Evolutionary conservation across 768 basidiomycete species (phyloP), one percentile per base, ranked within the genome.

Genomic region (Lactifluus volemus): DNA sequence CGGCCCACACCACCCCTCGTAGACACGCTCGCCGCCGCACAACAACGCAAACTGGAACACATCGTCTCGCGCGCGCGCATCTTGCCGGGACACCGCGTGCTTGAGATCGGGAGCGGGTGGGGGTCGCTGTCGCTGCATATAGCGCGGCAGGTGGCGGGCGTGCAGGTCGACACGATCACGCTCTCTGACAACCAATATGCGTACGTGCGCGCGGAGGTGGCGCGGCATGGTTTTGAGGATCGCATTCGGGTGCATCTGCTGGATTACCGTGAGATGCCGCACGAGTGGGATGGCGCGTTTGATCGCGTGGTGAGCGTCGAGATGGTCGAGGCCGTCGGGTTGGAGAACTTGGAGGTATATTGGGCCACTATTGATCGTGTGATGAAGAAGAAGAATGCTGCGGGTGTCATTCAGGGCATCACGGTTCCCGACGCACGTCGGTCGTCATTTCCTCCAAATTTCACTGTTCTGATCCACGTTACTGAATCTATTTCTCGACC

Each of bases 251-350:
- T 81, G 5, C 79, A 79, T 67, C 62, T 80, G 19, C 68, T 76
- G 65, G 80, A 81, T 62, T 81, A 81, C 67, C 69, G 81, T 29
- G 69, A 74, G 52, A 64, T 79, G 30, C 78, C 77, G 15, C 57
- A 67, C 25, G 69, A 71, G 50, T 80, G 77, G 70, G 69, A 73
- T 44, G 68, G 71, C 15, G 57, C 71, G 32, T 92, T 90, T 65
- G 88, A 92, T 68, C 81, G 87, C 7, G 84, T 88, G 67, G 78
- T 92, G 52, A 86, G 84, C 68, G 79, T 86, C 63, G 89, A 92
- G 73, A 90, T 90, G 88, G 77, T 92, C 30, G 89, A 92, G 76
- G 84, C 55, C 29, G 36, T 50, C 67, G 70, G 68, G 75, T 4
- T 76, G 79, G 49, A 78, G 75, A 76, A 76, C 59, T 67, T 77